Evolutionary conservation across 2,329 filamentous ascomycete species (phyloP), one percentile per base, ranked within the genome.

Genomic region (Colletotrichum eremochloae): DNA sequence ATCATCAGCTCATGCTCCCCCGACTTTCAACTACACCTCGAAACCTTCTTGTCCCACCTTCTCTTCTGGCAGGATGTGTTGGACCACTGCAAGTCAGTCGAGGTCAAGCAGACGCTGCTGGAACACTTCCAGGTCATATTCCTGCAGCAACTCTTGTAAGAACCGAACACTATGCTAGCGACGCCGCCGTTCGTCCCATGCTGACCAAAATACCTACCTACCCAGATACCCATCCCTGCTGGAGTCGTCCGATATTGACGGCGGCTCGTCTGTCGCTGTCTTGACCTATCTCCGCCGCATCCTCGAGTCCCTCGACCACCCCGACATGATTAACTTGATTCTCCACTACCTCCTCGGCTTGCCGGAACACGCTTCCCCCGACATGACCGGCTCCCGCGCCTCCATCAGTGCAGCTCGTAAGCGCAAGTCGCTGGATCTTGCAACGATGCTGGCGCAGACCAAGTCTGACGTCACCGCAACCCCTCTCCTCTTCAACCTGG

Each of bases 121-220:
- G 96, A 99, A 80, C 96, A 99, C 82, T 99, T 99, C 79, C 95
- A 98, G 80, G 93, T 98, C 76, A 90, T 99, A 44, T 99, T 99
- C 80, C 85, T 99, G 64, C 94, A 98, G 81, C 96, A 99, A 81
- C 85, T 99, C 77, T 84, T 99, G 90, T 98, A 83, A 79, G 92
- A 83, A 24, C 24, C 24, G 1, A 24, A 6, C 36, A 18, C 2
- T 15, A 11, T 5, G 31, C 42, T 11, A 12, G 5, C 40, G 44
- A 36, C 4, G 75, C 75, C 53, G 78, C 69, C 40, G 33, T 8
- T 3, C 40, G 29, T 9, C 2, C 33, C 36, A 7, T 29, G 6
- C 7, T 60, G 63, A 74, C 76, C 46, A 78, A 48, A 29, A 24
- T 24, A 24, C 24, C 24, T 24, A 24, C 24, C 24, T 3, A 75